These are phyloP conservation scores for Cubamyces lactineus DNA, from an alignment of 768 basidiomycete genomes.

Conservation along the genomic window DNA sequence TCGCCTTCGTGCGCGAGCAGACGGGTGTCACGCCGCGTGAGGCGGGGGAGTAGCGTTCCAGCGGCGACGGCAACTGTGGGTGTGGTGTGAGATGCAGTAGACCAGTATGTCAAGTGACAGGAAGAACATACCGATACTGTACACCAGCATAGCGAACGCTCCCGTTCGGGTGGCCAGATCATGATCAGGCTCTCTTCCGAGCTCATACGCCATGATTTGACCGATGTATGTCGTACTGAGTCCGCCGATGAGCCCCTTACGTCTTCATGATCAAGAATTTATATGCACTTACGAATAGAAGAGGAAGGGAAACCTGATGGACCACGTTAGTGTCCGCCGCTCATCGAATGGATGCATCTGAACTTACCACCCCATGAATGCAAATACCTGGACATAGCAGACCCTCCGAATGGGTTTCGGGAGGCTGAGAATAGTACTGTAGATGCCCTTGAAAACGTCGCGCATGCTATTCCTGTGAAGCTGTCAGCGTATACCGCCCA, in stretches of 20 bases:
- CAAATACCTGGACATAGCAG: slow-evolving; percentile 91
- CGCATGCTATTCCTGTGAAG: slow-evolving; percentile 17
- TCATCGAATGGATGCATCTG: not conserved
- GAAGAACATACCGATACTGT: slow-evolving; percentile 75
- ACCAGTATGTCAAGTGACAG: not conserved
- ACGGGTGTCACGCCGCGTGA: slow-evolving; percentile 80
- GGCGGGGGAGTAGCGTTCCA: slow-evolving; percentile 78
- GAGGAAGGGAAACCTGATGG: slow-evolving; percentile 85
- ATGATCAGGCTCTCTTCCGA: slow-evolving; percentile 70
- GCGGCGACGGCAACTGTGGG: slow-evolving; percentile 79
- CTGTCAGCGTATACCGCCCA: not conserved
- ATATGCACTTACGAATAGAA: slow-evolving; percentile 74
- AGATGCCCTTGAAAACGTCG: slow-evolving; percentile 71
- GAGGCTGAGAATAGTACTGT: slow-evolving; percentile 68
- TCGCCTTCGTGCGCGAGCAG: slow-evolving; percentile 72
- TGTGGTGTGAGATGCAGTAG: slow-evolving; percentile 16
- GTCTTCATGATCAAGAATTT: not conserved
- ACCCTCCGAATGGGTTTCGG: slow-evolving; percentile 87
- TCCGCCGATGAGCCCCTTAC: slow-evolving; percentile 7
- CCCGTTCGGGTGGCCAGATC: slow-evolving; percentile 87
- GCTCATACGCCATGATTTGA: slow-evolving; percentile 88
- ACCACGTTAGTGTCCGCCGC: slow-evolving; percentile 14
- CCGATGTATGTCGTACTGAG: slow-evolving; percentile 89
- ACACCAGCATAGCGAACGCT: slow-evolving; percentile 86
- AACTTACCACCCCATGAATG: slow-evolving; percentile 93